Evolutionary conservation across 306 rosid genomes (phyloP), one percentile per base, ranked within the genome.

Genomic region (Vicia sativa): DNA sequence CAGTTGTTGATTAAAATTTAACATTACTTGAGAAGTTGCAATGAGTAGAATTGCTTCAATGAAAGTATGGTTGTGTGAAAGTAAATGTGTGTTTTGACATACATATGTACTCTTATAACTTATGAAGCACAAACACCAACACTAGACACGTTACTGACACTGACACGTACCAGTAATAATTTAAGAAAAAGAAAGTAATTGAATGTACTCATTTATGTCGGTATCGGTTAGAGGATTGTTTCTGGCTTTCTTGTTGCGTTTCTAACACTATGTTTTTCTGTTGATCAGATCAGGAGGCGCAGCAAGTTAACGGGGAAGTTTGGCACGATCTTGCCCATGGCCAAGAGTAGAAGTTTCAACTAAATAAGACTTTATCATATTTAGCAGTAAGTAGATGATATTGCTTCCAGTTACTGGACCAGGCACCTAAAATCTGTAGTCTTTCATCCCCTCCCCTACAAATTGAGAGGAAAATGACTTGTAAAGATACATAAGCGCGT

Each of bases 251-350:
- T 44, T 74, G 57, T 34, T 74, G 68, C 65, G 62, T 43, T 69
- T 28, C 15, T 39, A 44, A 38, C 52, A 43, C 41, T 15, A 11
- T 75, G 49, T n/a, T 67, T 78, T 55, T 48, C 11, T 49, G 6
- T 52, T 39, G 11, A 70, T 41, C 83, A 82, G 86, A 79, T 75
- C 86, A 78, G 65, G 83, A 82, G 68, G 63, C 72, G 1, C 83
- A 78, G 1, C 78, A 71, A 72, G 81, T 68, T 68, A 58, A 79
- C 45, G 83, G 2, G 67, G 83, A 82, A 75, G 13, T 41, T 56
- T 82, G 86, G 86, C 86, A 82, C 2, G 86, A 82, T 72, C 86
- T 82, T 72, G 86, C 86, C 74, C 66, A 68, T 9, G 79, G 74
- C 13, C 73, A 68, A 71, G 81, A 82, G 39, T 71, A 82, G 62